Evolutionary conservation across 2,329 filamentous ascomycete genomes (phyloP), one percentile per base, ranked within the genome.

Genomic region (Cordyceps farinosa): DNA sequence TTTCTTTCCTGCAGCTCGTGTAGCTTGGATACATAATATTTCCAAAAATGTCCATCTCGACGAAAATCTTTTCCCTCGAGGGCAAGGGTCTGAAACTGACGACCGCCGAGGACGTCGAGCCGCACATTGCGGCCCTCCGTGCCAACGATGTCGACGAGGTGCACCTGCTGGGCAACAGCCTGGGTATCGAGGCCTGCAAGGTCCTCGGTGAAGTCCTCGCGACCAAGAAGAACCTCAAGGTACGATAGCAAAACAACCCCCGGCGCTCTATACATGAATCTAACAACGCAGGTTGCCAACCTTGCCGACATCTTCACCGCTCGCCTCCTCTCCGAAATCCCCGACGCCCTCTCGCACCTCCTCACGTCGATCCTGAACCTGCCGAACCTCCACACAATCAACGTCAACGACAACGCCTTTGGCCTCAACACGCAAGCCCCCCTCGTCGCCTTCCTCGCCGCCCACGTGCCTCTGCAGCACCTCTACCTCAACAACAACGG

Each of bases 401-500:
- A 98, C 77, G 85, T 99, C 47, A 97, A 94, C 78, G 95, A 99
- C 78, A 99, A 99, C 77, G 95, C 95, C 52, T 99, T 99, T 72
- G 95, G 95, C 63, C 87, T 97, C 66, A 97, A 97, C 78, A 97
- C 92, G 17, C 90, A 96, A 76, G 92, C 91, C 42, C 95, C 94
- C 10, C 86, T 99, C 55, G 91, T 97, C 69, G 90, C 91, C 65
- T 99, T 99, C 80, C 87, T 99, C 66, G 88, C 90, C 62, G 84
- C 88, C 64, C 94, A 98, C 78, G 87, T 90, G 3, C 94, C 95
- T 3, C 87, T 99, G 48, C 92, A 93, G 77, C 93, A 97, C 77
- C 86, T 99, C 34, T 92, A 96, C 77, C 87, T 99, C 64, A 98
- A 98, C 83, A 99, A 99, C 83, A 99, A 99, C 76, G 95, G 95